These are phyloP conservation scores for Pythium sp. DNA, from an alignment of 352 stramenopile species.

Conservation along the genomic window DNA sequence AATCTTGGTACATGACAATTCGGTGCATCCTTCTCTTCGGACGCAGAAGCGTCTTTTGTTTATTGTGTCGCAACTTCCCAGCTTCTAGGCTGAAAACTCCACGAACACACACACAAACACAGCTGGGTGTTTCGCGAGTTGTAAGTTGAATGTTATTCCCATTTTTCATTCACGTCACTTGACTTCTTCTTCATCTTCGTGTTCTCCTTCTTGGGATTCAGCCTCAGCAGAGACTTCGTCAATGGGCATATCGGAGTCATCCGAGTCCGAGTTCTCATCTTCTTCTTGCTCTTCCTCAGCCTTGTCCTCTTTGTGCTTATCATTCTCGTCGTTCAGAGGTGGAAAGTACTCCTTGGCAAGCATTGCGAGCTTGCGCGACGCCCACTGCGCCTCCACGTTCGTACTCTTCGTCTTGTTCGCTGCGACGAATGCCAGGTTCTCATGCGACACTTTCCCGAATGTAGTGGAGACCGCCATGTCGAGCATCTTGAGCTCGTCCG, in stretches of 20 bases:
- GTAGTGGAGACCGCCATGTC: slow-evolving; percentile 40
- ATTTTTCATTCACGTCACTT: slow-evolving; percentile 1
- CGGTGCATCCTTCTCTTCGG: not conserved
- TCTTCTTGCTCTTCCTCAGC: slow-evolving; percentile 14
- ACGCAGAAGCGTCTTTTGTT: slow-evolving; percentile 4
- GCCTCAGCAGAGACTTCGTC: not conserved
- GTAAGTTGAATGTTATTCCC: slow-evolving; percentile 8
- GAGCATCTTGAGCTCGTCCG: slow-evolving; percentile 58
- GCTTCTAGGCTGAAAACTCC: too few species aligned
- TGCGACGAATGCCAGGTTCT: slow-evolving; percentile 64
- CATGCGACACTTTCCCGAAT: slow-evolving; percentile 61
- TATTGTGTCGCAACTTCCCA: slow-evolving; percentile 11
- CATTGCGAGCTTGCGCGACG: slow-evolving; percentile 44
- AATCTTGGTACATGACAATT: not conserved
- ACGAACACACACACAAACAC: too few species aligned
- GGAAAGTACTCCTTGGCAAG: slow-evolving; percentile 72
- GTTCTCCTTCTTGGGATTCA: slow-evolving; percentile 17
- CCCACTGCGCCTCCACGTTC: slow-evolving; percentile 59
- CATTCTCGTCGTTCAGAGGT: slow-evolving; percentile 31
- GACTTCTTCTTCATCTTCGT: slow-evolving; percentile 9
- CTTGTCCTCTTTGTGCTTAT: slow-evolving; percentile 5
- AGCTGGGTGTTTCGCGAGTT: not conserved
- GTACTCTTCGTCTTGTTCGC: slow-evolving; percentile 52
- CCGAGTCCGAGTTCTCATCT: slow-evolving; percentile 24
- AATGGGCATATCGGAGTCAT: slow-evolving; percentile 30